These are phyloP conservation scores for Fraxinus cuspidata DNA, from an alignment of 257 asterid species.

Conservation along the genomic window DNA sequence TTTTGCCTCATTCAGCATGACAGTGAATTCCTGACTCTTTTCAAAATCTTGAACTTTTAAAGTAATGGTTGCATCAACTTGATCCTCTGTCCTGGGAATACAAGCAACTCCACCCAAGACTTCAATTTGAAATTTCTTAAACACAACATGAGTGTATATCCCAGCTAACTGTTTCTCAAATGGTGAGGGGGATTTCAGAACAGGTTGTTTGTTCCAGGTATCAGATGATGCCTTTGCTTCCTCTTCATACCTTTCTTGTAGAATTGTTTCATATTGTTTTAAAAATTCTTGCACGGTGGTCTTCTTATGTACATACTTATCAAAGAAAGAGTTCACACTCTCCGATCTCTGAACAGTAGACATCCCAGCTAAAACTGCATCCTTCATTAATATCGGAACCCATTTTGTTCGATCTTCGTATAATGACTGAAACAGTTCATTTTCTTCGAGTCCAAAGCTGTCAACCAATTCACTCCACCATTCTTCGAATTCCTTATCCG, in stretches of 20 bases:
- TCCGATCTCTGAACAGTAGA: constrained; percentile 75
- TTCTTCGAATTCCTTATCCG: constrained; percentile 79
- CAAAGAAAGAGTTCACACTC: constrained; percentile 83
- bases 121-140: constrained; percentile 82
- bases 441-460: constrained; percentile 69
- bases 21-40: constrained; percentile 67
- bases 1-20: constrained; percentile 62
- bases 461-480: constrained; percentile 81
- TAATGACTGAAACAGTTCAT: constrained; percentile 61
- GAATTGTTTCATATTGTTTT: constrained; percentile 71
- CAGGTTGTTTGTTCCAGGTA: constrained; percentile 88
- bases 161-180: constrained; percentile 86
- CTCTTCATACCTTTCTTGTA: constrained; percentile 90
- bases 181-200: constrained; percentile 92
- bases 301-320: constrained; percentile 90
- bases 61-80: constrained; percentile 49
- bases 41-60: constrained; percentile 83
- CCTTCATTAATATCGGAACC: constrained; percentile 71
- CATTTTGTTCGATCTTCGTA: constrained; percentile 77
- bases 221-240: constrained; percentile 93
- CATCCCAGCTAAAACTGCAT: constrained; percentile 84
- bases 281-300: constrained; percentile 78
- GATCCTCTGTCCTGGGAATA: constrained; percentile 70
- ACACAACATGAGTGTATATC: constrained; percentile 70
- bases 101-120: constrained; percentile 97